Evolutionary conservation across 2,329 filamentous ascomycete genomes (phyloP).

Genomic region (Didymella segeticola): DNA sequence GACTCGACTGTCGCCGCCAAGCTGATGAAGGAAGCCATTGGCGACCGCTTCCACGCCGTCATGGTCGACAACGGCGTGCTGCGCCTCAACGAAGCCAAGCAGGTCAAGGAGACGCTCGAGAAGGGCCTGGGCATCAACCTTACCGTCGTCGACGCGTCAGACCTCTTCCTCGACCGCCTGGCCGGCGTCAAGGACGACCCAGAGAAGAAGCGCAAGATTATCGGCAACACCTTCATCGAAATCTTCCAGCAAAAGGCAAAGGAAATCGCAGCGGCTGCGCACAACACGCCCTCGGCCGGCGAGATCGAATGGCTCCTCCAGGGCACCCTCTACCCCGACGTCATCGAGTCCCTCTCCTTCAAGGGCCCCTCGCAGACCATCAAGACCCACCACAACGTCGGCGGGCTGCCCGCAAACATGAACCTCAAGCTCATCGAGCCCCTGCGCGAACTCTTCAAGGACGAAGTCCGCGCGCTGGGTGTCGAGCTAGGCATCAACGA

Average conservation of each 20-base stretch:
- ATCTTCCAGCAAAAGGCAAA: slow-evolving; percentile 82
- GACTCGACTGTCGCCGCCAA: slow-evolving; percentile 88
- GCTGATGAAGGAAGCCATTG: slow-evolving; percentile 86
- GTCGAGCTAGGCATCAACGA: slow-evolving; percentile 73
- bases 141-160: slow-evolving; percentile 80
- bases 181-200: slow-evolving; percentile 76
- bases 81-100: slow-evolving; percentile 81
- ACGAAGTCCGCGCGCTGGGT: slow-evolving; percentile 76
- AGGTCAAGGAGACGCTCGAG: slow-evolving; percentile 80
- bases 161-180: slow-evolving; percentile 78
- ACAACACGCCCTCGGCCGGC: slow-evolving; percentile 70
- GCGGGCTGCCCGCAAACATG: slow-evolving; percentile 69
- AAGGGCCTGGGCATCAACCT: slow-evolving; percentile 88
- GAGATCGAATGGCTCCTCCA: slow-evolving; percentile 88
- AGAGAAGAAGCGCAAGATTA: slow-evolving; percentile 90
- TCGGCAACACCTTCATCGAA: slow-evolving; percentile 81
- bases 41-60: slow-evolving; percentile 82
- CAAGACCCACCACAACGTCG: slow-evolving; percentile 78
- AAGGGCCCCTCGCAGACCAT: slow-evolving; percentile 75
- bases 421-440: slow-evolving; percentile 78
- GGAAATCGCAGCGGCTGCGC: slow-evolving; percentile 74
- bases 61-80: slow-evolving; percentile 87
- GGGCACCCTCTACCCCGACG: slow-evolving; percentile 81
- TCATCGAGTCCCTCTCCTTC: slow-evolving; percentile 75
- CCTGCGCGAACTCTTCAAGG: slow-evolving; percentile 81